A percentile compares a stretch with the other conserved stretches of the same genome.
Evolutionary conservation across 2,329 filamentous ascomycete genomes (phyloP).

Genomic region (Penicillium sp.): DNA sequence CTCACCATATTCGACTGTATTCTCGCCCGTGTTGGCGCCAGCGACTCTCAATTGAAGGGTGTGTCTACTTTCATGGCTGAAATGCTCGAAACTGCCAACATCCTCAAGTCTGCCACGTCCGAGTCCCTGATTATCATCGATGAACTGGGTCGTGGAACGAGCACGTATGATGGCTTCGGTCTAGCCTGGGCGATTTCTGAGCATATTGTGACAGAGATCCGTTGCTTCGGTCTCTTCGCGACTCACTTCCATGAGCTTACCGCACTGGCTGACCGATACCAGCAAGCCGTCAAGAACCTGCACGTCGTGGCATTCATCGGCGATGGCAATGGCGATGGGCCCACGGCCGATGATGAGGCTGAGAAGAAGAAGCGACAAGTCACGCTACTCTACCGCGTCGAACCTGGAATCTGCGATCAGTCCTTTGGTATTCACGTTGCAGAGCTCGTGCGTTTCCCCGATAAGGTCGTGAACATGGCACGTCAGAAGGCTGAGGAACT

Average conservation of each 20-base stretch:
- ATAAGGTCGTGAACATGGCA: conserved; percentile 99
- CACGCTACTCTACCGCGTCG: conserved; percentile 94
- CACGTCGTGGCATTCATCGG: conserved; percentile 94
- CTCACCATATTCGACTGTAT: conserved; percentile 97
- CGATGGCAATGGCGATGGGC: conserved; percentile 53
- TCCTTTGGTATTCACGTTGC: conserved; percentile 98
- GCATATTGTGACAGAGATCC: conserved; percentile 93
- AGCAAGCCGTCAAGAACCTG: conserved; percentile 81
- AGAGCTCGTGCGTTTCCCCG: conserved; percentile 92
- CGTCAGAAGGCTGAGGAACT: conserved; percentile 97
- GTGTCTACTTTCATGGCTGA: conserved; percentile 99
- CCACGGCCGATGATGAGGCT: conserved; percentile 40
- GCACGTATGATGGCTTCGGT: conserved; percentile 97
- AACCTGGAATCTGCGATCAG: conserved; percentile 93
- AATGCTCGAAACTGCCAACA: conserved; percentile 98
- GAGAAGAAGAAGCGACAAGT: conserved; percentile 74
- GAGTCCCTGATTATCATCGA: conserved; percentile 99
- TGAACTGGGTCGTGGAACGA: conserved; percentile 93
- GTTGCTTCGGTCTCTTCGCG: conserved; percentile 91
- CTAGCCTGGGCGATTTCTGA: conserved; percentile 99
- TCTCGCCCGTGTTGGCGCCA: conserved; percentile 91
- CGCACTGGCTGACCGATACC: conserved; percentile 81
- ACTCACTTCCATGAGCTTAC: conserved; percentile 99
- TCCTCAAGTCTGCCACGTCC: conserved; percentile 91
- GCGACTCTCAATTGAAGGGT: conserved; percentile 94